phyloP scores from a whole-genome alignment of 768 basidiomycete species.

The Trametes maxima region DNA sequence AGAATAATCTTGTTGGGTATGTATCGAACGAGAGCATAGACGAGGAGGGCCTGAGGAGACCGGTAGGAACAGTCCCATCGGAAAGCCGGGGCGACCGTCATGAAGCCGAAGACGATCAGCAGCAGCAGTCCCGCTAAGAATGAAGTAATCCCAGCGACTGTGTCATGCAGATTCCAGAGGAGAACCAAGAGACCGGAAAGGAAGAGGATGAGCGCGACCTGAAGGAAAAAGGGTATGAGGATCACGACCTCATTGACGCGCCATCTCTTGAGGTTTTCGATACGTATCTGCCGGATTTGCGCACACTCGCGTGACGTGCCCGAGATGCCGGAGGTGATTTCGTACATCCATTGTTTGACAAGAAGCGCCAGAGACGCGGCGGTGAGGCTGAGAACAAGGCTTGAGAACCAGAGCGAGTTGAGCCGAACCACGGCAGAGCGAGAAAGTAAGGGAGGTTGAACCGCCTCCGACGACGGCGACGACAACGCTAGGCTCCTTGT shows the following conservation, averaged over 20 bases:
- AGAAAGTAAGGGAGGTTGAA: neutral
- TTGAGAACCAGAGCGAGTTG: slow-evolving; percentile 28
- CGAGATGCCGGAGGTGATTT: slow-evolving; percentile 21
- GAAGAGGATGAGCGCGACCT: slow-evolving; percentile 24
- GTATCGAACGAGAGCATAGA: neutral
- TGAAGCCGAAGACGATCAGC: slow-evolving; percentile 5
- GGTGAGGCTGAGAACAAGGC: slow-evolving; percentile 18
- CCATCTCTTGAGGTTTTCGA: slow-evolving; percentile 27
- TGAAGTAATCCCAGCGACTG: slow-evolving; percentile 14
- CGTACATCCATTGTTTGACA: slow-evolving; percentile 22
- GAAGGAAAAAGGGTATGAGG: slow-evolving; percentile 22
- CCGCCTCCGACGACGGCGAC: neutral
- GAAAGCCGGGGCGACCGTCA: slow-evolving; percentile 3
- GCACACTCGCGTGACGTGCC: slow-evolving; percentile 22
- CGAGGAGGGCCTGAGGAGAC: slow-evolving; percentile 9
- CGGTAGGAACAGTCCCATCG: slow-evolving; percentile 14
- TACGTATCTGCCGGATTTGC: slow-evolving; percentile 26
- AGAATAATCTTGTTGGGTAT: neutral
- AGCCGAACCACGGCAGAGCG: slow-evolving; percentile 1
- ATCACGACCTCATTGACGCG: slow-evolving; percentile 11
- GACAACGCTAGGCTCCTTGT: neutral
- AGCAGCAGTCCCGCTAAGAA: neutral
- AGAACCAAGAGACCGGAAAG: slow-evolving; percentile 25
- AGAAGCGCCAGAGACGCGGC: slow-evolving; percentile 18
- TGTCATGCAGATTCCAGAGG: slow-evolving; percentile 18